Conservation (phyloP, 108 stramenopile genomes). For the Discostella pseudostelligera region DNA sequence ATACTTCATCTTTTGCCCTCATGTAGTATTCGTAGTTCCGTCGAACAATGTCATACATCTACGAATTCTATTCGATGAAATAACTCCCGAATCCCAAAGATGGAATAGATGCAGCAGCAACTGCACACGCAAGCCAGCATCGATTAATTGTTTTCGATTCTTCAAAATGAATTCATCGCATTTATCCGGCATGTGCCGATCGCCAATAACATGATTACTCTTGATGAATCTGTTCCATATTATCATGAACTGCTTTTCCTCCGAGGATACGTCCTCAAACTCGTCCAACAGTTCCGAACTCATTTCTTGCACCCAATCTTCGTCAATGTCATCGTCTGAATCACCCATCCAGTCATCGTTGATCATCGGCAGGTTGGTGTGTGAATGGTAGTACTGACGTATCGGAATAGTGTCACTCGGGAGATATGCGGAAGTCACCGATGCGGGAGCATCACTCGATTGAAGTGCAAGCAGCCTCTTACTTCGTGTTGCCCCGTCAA, state of each 20-base stretch:
- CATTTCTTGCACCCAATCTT: slow-evolving; percentile 36
- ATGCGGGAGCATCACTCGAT: slow-evolving; percentile 22
- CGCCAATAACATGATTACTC: slow-evolving; percentile 32
- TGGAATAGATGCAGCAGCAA: slow-evolving; percentile 45
- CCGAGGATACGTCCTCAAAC: slow-evolving; percentile 53
- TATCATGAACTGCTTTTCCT: slow-evolving; percentile 56
- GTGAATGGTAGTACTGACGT: slow-evolving; percentile 45
- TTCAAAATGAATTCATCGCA: slow-evolving; percentile 31
- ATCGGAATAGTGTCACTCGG: slow-evolving; percentile 24
- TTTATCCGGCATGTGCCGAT: slow-evolving; percentile 37
- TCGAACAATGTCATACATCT: slow-evolving; percentile 32
- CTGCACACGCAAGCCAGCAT: slow-evolving; percentile 19
- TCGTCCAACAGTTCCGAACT: slow-evolving; percentile 45
- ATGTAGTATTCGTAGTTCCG: not conserved
- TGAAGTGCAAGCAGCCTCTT: slow-evolving; percentile 17
- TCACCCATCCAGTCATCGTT: slow-evolving; percentile 22
- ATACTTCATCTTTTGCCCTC: no score
- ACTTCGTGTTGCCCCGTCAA: slow-evolving; percentile 10
- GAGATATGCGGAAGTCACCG: slow-evolving; percentile 21
- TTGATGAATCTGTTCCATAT: slow-evolving; percentile 60
- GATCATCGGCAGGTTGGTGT: slow-evolving; percentile 40
- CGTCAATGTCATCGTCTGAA: slow-evolving; percentile 37
- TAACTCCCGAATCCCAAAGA: slow-evolving; percentile 43
- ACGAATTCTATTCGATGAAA: slow-evolving; percentile 32
- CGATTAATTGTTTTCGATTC: slow-evolving; percentile 18